phyloP scores from a whole-genome alignment of 2,329 filamentous ascomycete genomes.

The Didymosphaeria variabile region DNA sequence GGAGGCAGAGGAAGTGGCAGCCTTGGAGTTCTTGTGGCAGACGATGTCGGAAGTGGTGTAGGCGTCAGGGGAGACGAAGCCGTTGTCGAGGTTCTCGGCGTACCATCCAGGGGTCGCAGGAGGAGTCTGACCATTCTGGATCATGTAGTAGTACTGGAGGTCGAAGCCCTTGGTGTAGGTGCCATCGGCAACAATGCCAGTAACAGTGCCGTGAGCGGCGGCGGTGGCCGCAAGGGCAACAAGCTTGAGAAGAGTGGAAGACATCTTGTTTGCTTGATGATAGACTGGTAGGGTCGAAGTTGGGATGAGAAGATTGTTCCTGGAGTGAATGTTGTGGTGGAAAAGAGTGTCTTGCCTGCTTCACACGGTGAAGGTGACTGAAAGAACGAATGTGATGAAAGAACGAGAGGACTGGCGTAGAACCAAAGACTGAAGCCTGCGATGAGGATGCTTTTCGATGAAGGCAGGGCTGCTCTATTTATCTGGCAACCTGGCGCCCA shows the following conservation, averaged over 20 bases:
- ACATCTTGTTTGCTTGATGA: slow-evolving; percentile 34
- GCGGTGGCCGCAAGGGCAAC: slow-evolving; percentile 51
- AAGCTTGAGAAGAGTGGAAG: slow-evolving; percentile 38
- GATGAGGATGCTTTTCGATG: slow-evolving; percentile 25
- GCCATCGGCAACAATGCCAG: slow-evolving; percentile 58
- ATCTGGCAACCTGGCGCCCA: slow-evolving; percentile 18
- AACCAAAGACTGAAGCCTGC: slow-evolving; percentile 35
- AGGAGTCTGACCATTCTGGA: slow-evolving; percentile 34
- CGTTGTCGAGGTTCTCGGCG: slow-evolving; percentile 49
- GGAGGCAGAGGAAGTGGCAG: slow-evolving; percentile 57
- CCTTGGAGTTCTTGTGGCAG: slow-evolving; percentile 67
- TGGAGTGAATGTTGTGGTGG: slow-evolving; percentile 33
- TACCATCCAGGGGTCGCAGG: slow-evolving; percentile 57
- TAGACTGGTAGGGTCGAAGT: slow-evolving; percentile 20
- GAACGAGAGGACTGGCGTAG: slow-evolving; percentile 40
- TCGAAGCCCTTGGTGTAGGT: slow-evolving; percentile 56
- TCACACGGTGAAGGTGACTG: slow-evolving; percentile 44
- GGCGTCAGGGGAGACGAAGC: slow-evolving; percentile 42
- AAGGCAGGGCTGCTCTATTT: slow-evolving; percentile 31
- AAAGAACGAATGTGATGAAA: slow-evolving; percentile 36
- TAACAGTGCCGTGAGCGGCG: slow-evolving; percentile 58
- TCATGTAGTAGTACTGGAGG: slow-evolving; percentile 52
- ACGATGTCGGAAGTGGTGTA: slow-evolving; percentile 58
- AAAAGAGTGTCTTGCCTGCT: slow-evolving; percentile 46
- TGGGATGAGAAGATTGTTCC: slow-evolving; percentile 18